Evolutionary conservation across 306 rosid genomes (phyloP).

Genomic region (Prunus mume): DNA sequence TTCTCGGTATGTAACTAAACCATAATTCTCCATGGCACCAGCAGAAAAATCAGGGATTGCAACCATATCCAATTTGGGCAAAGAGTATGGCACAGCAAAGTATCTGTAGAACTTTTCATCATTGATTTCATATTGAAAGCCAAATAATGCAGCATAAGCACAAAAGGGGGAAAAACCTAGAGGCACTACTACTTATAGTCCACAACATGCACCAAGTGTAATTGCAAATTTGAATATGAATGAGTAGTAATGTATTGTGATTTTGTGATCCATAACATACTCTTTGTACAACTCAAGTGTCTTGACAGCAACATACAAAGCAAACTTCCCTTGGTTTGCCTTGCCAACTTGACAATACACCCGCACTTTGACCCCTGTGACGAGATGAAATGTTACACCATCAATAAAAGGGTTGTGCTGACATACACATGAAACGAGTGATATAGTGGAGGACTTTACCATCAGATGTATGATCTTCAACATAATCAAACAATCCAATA

Average conservation of each 20-base stretch:
- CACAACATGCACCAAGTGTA: neutral
- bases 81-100: conserved; percentile 77
- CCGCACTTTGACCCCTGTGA: conserved; percentile 80
- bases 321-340: conserved; percentile 84
- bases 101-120: conserved; percentile 50
- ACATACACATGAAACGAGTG: conserved; percentile 2
- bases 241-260: neutral
- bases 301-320: conserved; percentile 74
- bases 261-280: conserved; percentile 42
- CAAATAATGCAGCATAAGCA: conserved; percentile 18
- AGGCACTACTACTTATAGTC: neutral
- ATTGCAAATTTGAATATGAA: conserved; percentile 6
- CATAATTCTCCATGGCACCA: conserved; percentile 99
- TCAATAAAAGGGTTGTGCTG: conserved; percentile 6
- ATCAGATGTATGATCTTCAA: conserved; percentile 84
- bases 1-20: conserved; percentile 90
- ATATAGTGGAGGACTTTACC: conserved; percentile 42
- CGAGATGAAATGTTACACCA: conserved; percentile 21
- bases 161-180: neutral
- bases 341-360: conserved; percentile 90
- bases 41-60: conserved; percentile 97
- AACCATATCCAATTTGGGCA: conserved; percentile 93
- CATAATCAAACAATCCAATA: conserved; percentile 85
- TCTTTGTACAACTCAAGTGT: conserved; percentile 70
- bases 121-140: conserved; percentile 19